Base-by-base conservation (phyloP, 2,329 filamentous ascomycete species). In the Dactylellina leptospora region DNA sequence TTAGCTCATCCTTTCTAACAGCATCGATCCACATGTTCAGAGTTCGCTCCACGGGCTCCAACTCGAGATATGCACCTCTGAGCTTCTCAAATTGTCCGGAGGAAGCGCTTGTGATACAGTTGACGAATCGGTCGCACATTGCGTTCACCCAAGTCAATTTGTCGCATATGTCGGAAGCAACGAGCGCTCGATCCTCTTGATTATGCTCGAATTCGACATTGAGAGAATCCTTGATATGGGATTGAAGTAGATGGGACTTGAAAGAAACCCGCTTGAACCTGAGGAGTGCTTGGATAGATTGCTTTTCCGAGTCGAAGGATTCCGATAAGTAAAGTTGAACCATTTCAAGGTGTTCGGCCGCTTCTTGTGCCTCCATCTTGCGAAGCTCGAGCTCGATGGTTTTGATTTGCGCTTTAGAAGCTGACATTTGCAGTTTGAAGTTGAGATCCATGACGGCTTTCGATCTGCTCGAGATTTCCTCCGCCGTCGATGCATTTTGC, bases 391-490 rank as follows among this genome's bases (percentile, higher is more conserved):
- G 84, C 75, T 97, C 93, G 74, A 99, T 96, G 0, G 92, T 92
- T 82, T 96, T 97, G 77, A 91, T 88, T 79, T 96, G 93, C 1
- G 93, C 90, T 82, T 96, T 96, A 40, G 92, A 86, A 9, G 92
- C 92, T 10, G 92, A 96, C 62, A 90, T 86, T 78, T 96, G 93
- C 44, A 99, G 85, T 81, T 96, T 96, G 85, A 93, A 86, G 80
- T 97, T 97, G 47, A 99, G 85, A 77, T 99, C 93, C 86, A 96
- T 90, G 89, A 99, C 96, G 59, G 93, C 92, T 74, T 92, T 87
- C 45, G 93, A 96, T 74, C 92, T 90, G 76, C 87, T 90, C 75
- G 89, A 93, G 61, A 97, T 86, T 79, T 97, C 92, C 78, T 93
- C 92, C 0, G 93, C 92, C 79, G 97, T 93, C 13, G 89, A 89